Evolutionary conservation across 352 stramenopile genomes (phyloP).

Genomic region (Pythium phragmitis): DNA sequence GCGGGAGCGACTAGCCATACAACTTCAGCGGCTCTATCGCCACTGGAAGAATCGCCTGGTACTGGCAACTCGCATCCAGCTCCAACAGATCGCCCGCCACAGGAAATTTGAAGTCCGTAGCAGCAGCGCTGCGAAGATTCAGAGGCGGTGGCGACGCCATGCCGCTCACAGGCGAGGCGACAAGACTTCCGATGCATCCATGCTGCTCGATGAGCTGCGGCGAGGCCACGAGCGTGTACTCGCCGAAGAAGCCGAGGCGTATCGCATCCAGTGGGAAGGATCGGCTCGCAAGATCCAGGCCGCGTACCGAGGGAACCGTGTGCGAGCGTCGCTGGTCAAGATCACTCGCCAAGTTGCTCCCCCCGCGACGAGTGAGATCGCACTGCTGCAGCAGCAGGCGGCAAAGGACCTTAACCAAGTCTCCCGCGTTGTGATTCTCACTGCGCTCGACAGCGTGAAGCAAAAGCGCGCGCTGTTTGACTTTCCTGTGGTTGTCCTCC

Average conservation of each 20-base stretch:
- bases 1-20: constrained; percentile 39
- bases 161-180: constrained; percentile 4
- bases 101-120: constrained; percentile 20
- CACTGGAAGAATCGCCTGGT: constrained; percentile 28
- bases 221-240: constrained; percentile 36
- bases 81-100: constrained; percentile 2
- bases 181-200: constrained; percentile 22
- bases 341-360: constrained; percentile 30
- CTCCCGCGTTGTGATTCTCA: constrained; percentile 5
- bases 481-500: constrained; percentile 39
- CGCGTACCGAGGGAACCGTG: constrained; percentile 46
- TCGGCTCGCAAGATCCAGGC: constrained; percentile 57
- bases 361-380: constrained; percentile 32
- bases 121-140: constrained; percentile 30
- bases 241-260: constrained; percentile 8
- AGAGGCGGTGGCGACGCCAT: constrained; percentile 42
- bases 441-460: constrained; percentile 10
- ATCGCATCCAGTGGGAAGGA: constrained; percentile 25
- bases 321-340: constrained; percentile 40
- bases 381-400: constrained; percentile 23
- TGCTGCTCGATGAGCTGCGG: constrained; percentile 47
- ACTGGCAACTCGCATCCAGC: constrained; percentile 1
- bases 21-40: constrained; percentile 45
- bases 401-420: constrained; percentile 26
- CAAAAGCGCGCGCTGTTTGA: constrained; percentile 57